These are phyloP conservation scores for Penicillium fuscoglaucum DNA, from an alignment of 2,329 filamentous ascomycete species.

Conservation along the genomic window DNA sequence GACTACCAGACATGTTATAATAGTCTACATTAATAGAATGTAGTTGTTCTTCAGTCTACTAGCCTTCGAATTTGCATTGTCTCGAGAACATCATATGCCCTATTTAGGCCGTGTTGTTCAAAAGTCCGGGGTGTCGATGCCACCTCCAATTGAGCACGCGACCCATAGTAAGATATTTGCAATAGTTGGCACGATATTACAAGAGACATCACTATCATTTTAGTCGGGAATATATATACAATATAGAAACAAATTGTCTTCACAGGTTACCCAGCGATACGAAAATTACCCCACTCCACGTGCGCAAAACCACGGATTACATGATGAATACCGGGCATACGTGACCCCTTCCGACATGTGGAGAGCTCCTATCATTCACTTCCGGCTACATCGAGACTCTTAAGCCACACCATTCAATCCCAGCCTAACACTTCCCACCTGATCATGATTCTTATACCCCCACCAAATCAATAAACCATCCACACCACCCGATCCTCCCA, in stretches of 20 bases:
- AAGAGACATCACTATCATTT: not conserved
- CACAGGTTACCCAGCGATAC: not conserved
- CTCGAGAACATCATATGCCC: not conserved
- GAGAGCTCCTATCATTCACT: conserved; percentile 9
- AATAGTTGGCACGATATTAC: not conserved
- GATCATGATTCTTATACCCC: conserved; percentile 20
- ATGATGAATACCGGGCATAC: conserved; percentile 8
- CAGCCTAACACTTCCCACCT: not conserved
- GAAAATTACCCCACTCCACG: conserved; percentile 4
- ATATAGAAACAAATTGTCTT: not conserved
- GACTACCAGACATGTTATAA: not conserved
- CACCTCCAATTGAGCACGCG: not conserved
- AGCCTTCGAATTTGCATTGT: not conserved
- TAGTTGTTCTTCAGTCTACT: not conserved
- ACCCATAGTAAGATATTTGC: not conserved
- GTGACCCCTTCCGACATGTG: conserved; percentile 11
- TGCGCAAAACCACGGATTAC: conserved; percentile 3
- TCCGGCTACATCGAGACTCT: not conserved
- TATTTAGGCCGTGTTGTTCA: not conserved
- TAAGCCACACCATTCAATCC: not conserved
- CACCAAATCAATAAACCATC: conserved; percentile 22
- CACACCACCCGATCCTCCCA: conserved; percentile 11
- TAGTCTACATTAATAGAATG: not conserved
- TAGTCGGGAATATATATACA: not conserved
- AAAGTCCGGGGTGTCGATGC: not conserved